phyloP scores from a whole-genome alignment of 371 early-diverging fungal species.

The Mortierella sp. region DNA sequence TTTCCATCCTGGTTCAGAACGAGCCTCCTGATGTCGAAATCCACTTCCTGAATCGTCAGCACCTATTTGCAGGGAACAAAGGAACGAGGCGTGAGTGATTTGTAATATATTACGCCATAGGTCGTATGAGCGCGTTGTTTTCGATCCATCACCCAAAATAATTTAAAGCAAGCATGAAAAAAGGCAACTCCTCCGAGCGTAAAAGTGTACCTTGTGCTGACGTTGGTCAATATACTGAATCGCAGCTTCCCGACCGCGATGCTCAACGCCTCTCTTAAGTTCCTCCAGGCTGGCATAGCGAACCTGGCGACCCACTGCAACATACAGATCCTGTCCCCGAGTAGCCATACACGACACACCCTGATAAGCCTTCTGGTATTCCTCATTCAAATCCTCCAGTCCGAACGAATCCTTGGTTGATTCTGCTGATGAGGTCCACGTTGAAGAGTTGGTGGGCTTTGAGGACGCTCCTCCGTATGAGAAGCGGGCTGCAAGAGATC shows the following conservation, averaged over 20 bases:
- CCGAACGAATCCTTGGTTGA: slow-evolving; percentile 28
- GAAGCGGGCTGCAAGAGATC: neutral
- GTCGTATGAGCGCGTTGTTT: neutral
- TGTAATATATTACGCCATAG: neutral
- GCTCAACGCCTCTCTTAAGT: slow-evolving; percentile 49
- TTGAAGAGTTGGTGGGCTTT: neutral
- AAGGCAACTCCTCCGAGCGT: neutral
- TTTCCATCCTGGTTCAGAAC: slow-evolving; percentile 53
- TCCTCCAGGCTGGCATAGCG: slow-evolving; percentile 45
- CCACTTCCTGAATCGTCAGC: slow-evolving; percentile 33
- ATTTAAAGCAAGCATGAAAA: neutral
- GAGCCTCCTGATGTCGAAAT: slow-evolving; percentile 53
- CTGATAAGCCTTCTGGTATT: slow-evolving; percentile 31
- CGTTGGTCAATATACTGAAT: slow-evolving; percentile 36
- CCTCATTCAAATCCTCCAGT: slow-evolving; percentile 41
- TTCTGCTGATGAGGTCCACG: slow-evolving; percentile 1
- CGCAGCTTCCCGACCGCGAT: slow-evolving; percentile 32
- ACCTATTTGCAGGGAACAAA: slow-evolving; percentile 19
- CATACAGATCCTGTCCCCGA: slow-evolving; percentile 47
- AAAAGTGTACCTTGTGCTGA: slow-evolving; percentile 46
- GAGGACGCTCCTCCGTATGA: neutral
- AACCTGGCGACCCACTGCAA: slow-evolving; percentile 47
- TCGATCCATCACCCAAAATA: neutral
- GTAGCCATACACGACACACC: slow-evolving; percentile 52
- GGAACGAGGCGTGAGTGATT: neutral